Evolutionary conservation across 2,329 filamentous ascomycete genomes (phyloP), one percentile per base, ranked within the genome.

Genomic region (Ophiocordyceps sinensis): DNA sequence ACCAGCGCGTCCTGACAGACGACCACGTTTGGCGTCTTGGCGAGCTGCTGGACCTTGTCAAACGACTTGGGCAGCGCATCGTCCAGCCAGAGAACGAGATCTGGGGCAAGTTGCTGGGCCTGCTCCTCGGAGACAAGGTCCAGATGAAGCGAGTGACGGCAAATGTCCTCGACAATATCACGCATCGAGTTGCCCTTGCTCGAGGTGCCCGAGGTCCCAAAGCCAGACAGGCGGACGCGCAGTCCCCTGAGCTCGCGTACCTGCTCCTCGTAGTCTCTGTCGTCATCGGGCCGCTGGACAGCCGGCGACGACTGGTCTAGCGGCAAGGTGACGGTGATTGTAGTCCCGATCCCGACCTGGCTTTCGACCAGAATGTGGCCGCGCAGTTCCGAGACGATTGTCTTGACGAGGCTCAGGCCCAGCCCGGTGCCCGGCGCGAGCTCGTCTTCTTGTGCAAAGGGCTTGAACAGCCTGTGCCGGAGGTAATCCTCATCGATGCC

Each of bases 401-500:
- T 61, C 17, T 70, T 67, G 3, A 84, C 79, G 9, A 85, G 73
- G 34, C 73, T 78, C 28, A 85, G 57, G 0, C 81, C 80, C 0
- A 85, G 61, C 0, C 80, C 79, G 0, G 74, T 73, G 0, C 80
- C 79, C 0, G 72, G 68, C 0, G 70, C 64, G 1, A 84, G 54
- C 0, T 63, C 57, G 38, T 82, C 68, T 49, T 84, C 80, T 45
- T 85, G 80, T 0, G 66, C 58, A 45, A 83, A 83, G 0, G 78
- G 75, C 0, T 69, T 73, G 51, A 78, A 85, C 0, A 83, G 56
- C 13, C 69, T 67, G 9, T 73, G 68, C 17, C 70, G 64, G 11
- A 82, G 58, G 46, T 75, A 85, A 10, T 80, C 73, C 6, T 72
- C 63, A 0, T 70, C 70, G 29, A 85, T 85, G 1, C 80, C 81